These are phyloP conservation scores for Colletotrichum viniferum DNA, from an alignment of 2,329 filamentous ascomycete species.

Conservation along the genomic window DNA sequence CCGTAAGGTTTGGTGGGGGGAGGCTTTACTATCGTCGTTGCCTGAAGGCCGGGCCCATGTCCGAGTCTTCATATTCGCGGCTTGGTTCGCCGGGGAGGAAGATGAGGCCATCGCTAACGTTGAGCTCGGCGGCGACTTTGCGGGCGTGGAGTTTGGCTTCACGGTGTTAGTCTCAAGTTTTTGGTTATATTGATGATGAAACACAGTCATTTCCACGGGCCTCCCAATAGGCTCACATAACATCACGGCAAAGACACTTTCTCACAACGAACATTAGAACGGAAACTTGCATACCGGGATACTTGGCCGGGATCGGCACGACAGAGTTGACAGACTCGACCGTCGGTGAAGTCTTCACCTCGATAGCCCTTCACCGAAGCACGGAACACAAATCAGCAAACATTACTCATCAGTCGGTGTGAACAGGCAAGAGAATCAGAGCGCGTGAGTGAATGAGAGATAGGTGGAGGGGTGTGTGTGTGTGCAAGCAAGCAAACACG, in stretches of 20 bases:
- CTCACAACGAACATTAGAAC: background rate
- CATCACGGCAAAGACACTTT: background rate
- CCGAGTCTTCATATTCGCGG: slow-evolving; percentile 61
- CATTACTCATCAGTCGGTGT: slow-evolving; percentile 11
- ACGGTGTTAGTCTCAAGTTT: background rate
- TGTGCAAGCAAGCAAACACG: background rate
- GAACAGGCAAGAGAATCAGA: background rate
- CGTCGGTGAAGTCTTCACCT: slow-evolving; percentile 33
- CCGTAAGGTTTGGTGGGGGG: background rate
- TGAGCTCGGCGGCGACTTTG: slow-evolving; percentile 58
- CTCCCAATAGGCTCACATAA: background rate
- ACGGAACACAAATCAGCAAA: background rate
- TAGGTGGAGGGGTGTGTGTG: background rate
- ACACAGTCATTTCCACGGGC: background rate
- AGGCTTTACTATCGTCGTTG: slow-evolving; percentile 61
- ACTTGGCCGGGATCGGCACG: slow-evolving; percentile 29
- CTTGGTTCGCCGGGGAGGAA: slow-evolving; percentile 59
- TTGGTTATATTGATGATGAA: background rate
- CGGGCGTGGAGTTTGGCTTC: slow-evolving; percentile 62
- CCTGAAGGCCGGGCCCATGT: slow-evolving; percentile 59
- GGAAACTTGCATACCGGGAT: slow-evolving; percentile 35
- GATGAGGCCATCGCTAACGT: slow-evolving; percentile 54
- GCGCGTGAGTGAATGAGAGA: background rate
- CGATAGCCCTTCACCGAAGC: slow-evolving; percentile 35
- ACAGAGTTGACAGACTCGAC: slow-evolving; percentile 5